Base-by-base conservation (phyloP, 73 alveolate species). In the Paraurostyla sp. region DNA sequence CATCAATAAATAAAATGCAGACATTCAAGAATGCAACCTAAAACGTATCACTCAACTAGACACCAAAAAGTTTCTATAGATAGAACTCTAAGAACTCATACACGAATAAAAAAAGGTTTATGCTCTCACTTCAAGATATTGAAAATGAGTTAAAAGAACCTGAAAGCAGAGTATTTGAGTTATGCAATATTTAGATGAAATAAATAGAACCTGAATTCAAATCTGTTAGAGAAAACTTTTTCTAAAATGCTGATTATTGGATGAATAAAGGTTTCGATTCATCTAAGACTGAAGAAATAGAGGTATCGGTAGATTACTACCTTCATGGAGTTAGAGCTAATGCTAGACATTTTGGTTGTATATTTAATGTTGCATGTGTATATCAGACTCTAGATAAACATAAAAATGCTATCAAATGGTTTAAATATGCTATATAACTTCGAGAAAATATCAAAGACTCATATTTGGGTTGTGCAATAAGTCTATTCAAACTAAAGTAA, bases 391-490 rank as follows among this genome's bases (percentile, higher is more conserved):
- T 83, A 9, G 46, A 42, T 20, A 83, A 62, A 69, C 80, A 63
- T 25, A 32, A 23, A 29, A 62, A 56, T 33, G 84, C 92, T n/a
- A 60, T 38, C 3, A 83, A 83, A 83, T 83, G 92, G 92, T 83
- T 83, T 29, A 45, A 36, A 35, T 45, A 13, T 41, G 60, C 85
- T 0, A 63, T 65, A 0, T 29, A 63, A 46, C 42, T 65, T 2
- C 3, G 18, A 25, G 30, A 3, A 22, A 0, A 4, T 18, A 41
- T 30, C 7, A 25, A n/a, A 29, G 80, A 40, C 52, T 25, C 45
- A 27, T 88, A 54, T 38, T 78, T 15, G 68, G 95, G 95, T 0
- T 30, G 83, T 30, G 89, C 95, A 9, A 50, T 90, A 7, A 62
- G 68, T 40, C 9, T 41, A 33, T 71, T 82, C 32, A 90, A 90